Base-by-base conservation (phyloP, 805 yeast genomes). In the Deakozyma indianensis region DNA sequence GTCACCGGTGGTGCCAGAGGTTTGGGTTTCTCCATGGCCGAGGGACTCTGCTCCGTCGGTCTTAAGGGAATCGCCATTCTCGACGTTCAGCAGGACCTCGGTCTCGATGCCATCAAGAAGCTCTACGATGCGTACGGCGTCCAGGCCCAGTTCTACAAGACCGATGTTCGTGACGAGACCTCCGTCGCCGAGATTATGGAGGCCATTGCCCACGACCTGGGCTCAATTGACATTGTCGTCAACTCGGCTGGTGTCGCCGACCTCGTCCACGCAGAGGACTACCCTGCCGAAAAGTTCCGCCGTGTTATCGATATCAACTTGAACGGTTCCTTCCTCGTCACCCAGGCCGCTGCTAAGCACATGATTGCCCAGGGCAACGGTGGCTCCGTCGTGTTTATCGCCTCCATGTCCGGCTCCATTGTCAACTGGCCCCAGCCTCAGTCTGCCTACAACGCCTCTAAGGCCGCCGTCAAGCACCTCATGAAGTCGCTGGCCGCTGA, bases 371-470 rank as follows among this genome's bases (percentile, higher is more conserved):
- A 71, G 59, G 68, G 71, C 52, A 64, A 58, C 44, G 71, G 71
- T 18, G 83, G 83, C 28, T 69, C 80, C 16, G 68, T 78, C 49
- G 73, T 78, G 47, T 73, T 78, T 63, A 71, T 78, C 54, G 83
- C 83, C 16, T 77, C 82, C 52, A 78, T 78, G 84, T 75, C 81
- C 18, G 84, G 80, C 38, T 71, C 78, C 50, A 78, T 78, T 51
- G 83, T 77, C 55, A 78, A 78, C 67, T 79, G 78, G 71, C 83
- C 84, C 40, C 83, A 78, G 64, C 82, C 82, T 14, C 83, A 78
- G 63, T 63, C 71, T 50, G 78, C 80, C 59, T 78, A 78, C 69
- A 78, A 78, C 65, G 80, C 80, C 66, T 74, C 82, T 55, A 78
- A 78, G 69, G 83, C 84, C 23, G 84, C 78, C 48, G 84, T 78